phyloP scores from a whole-genome alignment of 106 monocot genomes.

The Apostasia shenzhenica region DNA sequence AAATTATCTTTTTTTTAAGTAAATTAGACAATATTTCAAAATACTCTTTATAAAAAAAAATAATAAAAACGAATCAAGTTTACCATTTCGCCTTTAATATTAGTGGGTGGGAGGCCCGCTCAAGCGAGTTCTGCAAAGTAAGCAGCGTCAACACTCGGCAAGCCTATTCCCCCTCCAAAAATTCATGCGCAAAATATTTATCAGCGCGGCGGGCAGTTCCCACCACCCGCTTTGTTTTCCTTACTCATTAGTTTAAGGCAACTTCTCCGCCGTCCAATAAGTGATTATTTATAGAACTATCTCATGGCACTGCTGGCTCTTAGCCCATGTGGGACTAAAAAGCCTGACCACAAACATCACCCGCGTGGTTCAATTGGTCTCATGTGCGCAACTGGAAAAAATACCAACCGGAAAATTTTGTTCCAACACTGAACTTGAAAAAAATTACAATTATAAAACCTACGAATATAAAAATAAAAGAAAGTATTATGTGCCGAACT shows the following conservation, averaged over 20 bases:
- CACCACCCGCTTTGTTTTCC: slow-evolving; percentile 98
- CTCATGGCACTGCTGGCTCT: background rate
- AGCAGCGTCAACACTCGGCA: slow-evolving; percentile 84
- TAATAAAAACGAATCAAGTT: too few species aligned
- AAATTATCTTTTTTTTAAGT: too few species aligned
- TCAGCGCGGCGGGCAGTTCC: slow-evolving; percentile 78
- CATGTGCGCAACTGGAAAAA: too few species aligned
- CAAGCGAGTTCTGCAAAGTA: slow-evolving; percentile 89
- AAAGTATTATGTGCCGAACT: too few species aligned
- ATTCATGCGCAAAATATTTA: slow-evolving; percentile 42
- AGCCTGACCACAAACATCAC: background rate
- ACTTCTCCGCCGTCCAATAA: background rate
- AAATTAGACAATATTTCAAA: too few species aligned
- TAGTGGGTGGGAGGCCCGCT: slow-evolving; percentile 71
- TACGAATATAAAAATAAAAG: too few species aligned
- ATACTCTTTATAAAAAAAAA: too few species aligned
- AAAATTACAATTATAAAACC: too few species aligned
- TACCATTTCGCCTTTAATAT: background rate
- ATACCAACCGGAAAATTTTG: too few species aligned
- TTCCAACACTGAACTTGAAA: too few species aligned
- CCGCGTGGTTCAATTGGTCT: too few species aligned
- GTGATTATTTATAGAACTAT: background rate
- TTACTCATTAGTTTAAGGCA: slow-evolving; percentile 99
- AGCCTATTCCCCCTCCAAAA: slow-evolving; percentile 91
- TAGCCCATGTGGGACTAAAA: slow-evolving; percentile 23